phyloP scores from a whole-genome alignment of 192 early-diverging fungal genomes.

The Glomus cerebriforme region DNA sequence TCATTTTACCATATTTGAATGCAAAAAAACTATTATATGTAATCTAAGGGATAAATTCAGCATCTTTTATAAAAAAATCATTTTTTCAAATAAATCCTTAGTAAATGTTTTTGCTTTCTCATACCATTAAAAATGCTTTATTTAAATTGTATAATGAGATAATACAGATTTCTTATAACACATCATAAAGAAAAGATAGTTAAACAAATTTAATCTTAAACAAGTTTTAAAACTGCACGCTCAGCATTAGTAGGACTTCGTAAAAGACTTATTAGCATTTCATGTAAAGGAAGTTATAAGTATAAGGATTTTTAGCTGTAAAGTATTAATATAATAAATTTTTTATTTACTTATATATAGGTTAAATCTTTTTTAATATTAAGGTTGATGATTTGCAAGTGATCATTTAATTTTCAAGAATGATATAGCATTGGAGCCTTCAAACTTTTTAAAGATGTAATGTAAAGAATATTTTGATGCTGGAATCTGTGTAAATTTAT shows the following conservation, averaged over 20 bases:
- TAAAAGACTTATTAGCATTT: slow-evolving; percentile 7
- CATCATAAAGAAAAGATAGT: slow-evolving; percentile 3
- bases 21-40: too few species aligned
- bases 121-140: neutral
- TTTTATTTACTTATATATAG: slow-evolving; percentile 19
- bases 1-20: too few species aligned
- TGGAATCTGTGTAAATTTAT: slow-evolving; percentile 4
- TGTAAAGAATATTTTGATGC: slow-evolving; percentile 2
- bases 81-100: too few species aligned
- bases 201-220: neutral
- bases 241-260: too few species aligned
- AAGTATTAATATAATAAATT: slow-evolving; percentile 6
- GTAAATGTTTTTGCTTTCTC: too few species aligned
- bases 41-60: too few species aligned
- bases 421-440: neutral
- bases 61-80: too few species aligned
- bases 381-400: neutral
- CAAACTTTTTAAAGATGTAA: slow-evolving; percentile 23
- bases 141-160: neutral
- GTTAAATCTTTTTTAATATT: slow-evolving; percentile 4
- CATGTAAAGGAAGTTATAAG: neutral
- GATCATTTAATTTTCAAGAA: neutral
- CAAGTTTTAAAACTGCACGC: slow-evolving; percentile 16
- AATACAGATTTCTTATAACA: neutral
- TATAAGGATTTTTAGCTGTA: neutral